Evolutionary conservation across 768 basidiomycete species (phyloP).

Genomic region (Mycena rosella): DNA sequence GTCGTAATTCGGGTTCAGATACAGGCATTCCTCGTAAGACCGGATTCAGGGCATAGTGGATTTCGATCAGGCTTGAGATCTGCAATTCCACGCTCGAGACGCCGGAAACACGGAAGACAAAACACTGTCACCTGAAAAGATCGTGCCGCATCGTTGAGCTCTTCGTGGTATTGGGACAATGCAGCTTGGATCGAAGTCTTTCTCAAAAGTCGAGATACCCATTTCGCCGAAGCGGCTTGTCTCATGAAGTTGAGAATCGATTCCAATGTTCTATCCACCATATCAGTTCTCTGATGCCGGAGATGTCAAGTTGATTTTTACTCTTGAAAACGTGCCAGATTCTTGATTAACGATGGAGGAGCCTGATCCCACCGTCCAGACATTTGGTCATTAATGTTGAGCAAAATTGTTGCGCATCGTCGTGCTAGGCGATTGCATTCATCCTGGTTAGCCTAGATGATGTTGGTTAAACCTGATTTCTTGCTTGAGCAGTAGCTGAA

Average conservation of each 20-base stretch:
- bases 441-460: slow-evolving; percentile 51
- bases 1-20: slow-evolving; percentile 17
- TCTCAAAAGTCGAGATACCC: slow-evolving; percentile 55
- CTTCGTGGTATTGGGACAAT: slow-evolving; percentile 47
- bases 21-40: slow-evolving; percentile 31
- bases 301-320: slow-evolving; percentile 37
- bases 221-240: slow-evolving; percentile 52
- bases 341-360: slow-evolving; percentile 53
- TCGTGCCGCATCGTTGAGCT: slow-evolving; percentile 59
- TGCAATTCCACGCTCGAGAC: slow-evolving; percentile 26
- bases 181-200: slow-evolving; percentile 57
- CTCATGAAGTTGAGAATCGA: slow-evolving; percentile 57
- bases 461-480: background rate
- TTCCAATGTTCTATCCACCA: slow-evolving; percentile 50
- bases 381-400: slow-evolving; percentile 61
- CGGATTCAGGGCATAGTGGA: slow-evolving; percentile 51
- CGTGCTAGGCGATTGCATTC: slow-evolving; percentile 55
- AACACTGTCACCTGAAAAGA: slow-evolving; percentile 56
- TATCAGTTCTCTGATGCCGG: slow-evolving; percentile 2
- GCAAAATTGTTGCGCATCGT: slow-evolving; percentile 56
- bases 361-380: slow-evolving; percentile 58
- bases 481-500: background rate
- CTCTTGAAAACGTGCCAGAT: slow-evolving; percentile 57
- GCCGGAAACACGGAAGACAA: background rate
- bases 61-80: slow-evolving; percentile 62